These are phyloP conservation scores for Dioscorea dumetorum DNA, from an alignment of 106 monocot genomes.

Conservation along the genomic window DNA sequence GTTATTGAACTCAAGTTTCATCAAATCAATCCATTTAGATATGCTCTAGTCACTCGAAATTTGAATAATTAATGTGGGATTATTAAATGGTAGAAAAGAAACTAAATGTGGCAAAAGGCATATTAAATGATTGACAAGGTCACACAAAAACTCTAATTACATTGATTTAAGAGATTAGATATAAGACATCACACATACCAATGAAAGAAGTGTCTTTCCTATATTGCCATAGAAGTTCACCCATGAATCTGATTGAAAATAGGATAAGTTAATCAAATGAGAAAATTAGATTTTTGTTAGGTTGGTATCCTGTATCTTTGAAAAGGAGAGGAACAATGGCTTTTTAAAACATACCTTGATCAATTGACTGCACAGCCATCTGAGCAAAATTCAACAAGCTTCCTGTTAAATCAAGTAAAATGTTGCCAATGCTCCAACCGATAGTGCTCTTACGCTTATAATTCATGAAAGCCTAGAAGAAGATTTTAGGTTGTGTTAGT, in stretches of 20 bases:
- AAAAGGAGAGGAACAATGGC: neutral
- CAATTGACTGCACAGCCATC: conserved; percentile 17
- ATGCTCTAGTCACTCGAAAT: no score
- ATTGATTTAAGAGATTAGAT: neutral
- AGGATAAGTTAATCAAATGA: neutral
- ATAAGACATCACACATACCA: conserved; percentile 14
- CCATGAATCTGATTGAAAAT: conserved; percentile 24
- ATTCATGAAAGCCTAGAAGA: conserved; percentile 12
- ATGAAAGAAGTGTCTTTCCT: conserved; percentile 44
- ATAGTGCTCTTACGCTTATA: conserved; percentile 12
- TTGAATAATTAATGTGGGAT: neutral
- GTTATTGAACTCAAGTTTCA: neutral
- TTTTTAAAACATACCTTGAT: conserved; percentile 1
- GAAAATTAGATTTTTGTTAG: neutral
- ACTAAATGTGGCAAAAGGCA: neutral
- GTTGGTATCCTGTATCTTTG: no score
- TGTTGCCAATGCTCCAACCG: conserved; percentile 15
- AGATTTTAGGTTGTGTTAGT: neutral
- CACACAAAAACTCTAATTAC: neutral
- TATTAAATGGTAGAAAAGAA: neutral
- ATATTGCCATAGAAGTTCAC: conserved; percentile 49
- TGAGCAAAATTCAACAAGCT: conserved; percentile 11
- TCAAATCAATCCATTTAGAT: no score
- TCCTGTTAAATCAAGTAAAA: conserved; percentile 12
- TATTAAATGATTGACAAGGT: neutral